Evolutionary conservation across 495 filamentous ascomycete species (phyloP).

Genomic region (Sporormia fimetaria): DNA sequence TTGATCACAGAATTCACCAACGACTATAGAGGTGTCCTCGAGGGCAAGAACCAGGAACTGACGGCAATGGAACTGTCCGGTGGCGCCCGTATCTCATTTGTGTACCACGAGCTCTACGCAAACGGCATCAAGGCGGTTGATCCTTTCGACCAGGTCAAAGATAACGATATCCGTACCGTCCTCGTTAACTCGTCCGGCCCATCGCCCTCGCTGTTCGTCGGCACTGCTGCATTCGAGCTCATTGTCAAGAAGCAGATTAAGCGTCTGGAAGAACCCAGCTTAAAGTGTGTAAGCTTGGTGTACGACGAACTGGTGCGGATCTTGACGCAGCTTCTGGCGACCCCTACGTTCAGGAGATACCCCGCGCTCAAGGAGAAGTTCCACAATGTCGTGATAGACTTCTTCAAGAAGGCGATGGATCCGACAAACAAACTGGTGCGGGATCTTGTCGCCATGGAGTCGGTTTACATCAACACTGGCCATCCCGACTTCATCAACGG

Average conservation of each 20-base stretch:
- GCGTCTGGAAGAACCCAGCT: constrained; percentile 86
- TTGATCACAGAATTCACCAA: constrained; percentile 98
- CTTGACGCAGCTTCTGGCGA: constrained; percentile 75
- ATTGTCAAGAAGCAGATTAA: constrained; percentile 99
- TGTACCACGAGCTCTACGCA: constrained; percentile 96
- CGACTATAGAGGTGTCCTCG: constrained; percentile 90
- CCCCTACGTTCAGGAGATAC: constrained; percentile 84
- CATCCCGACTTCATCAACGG: constrained; percentile 98
- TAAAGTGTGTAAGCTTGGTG: constrained; percentile 93
- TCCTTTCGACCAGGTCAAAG: constrained; percentile 94
- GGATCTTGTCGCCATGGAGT: constrained; percentile 89
- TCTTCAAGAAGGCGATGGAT: constrained; percentile 97
- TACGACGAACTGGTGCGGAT: constrained; percentile 98
- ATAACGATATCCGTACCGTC: constrained; percentile 92
- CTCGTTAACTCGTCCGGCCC: constrained; percentile 96
- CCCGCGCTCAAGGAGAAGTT: constrained; percentile 93
- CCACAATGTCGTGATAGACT: constrained; percentile 82
- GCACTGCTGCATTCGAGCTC: constrained; percentile 91
- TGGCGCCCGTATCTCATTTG: constrained; percentile 96
- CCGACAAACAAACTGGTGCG: constrained; percentile 94
- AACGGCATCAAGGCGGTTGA: constrained; percentile 98
- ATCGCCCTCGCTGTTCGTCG: constrained; percentile 93
- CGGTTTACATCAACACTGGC: constrained; percentile 96
- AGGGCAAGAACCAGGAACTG: constrained; percentile 91
- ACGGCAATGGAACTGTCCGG: constrained; percentile 91